Percentiles rank a stretch among this genome's conserved stretches.
Evolutionary conservation across 1,284 basidiomycete genomes (phyloP).

Genomic region (Ustilago lituana): DNA sequence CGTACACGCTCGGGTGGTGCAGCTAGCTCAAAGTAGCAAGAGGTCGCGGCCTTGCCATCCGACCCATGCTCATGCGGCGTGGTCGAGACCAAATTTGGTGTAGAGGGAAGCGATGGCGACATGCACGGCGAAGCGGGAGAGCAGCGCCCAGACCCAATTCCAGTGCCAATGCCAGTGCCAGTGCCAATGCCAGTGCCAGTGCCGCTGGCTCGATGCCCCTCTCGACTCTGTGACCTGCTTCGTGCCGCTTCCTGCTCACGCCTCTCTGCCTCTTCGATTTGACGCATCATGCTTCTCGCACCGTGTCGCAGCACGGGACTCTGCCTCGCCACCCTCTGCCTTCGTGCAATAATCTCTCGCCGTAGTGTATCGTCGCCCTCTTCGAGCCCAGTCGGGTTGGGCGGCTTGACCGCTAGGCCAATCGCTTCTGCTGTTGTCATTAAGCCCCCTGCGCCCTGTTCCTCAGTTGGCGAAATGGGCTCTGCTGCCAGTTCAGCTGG

Average conservation of each 20-base stretch:
- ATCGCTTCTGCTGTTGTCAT: neutral
- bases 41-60: neutral
- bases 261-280: conserved; percentile 44
- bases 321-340: conserved; percentile 23
- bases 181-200: too few species aligned
- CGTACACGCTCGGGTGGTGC: conserved; percentile 26
- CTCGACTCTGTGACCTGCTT: conserved; percentile 17
- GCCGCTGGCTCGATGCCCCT: too few species aligned
- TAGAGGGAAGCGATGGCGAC: conserved; percentile 25
- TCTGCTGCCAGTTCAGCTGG: conserved; percentile 34
- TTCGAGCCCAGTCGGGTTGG: conserved; percentile 20
- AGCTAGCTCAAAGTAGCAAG: conserved; percentile 25
- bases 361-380: conserved; percentile 36
- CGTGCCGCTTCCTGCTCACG: conserved; percentile 27
- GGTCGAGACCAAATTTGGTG: conserved; percentile 20
- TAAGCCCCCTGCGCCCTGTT: neutral
- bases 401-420: neutral
- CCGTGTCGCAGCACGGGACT: conserved; percentile 33
- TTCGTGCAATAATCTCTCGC: conserved; percentile 27
- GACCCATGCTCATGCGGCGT: conserved; percentile 14
- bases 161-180: too few species aligned
- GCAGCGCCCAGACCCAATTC: conserved; percentile 23
- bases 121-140: conserved; percentile 20
- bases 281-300: conserved; percentile 46
- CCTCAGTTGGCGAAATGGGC: conserved; percentile 13